These are phyloP conservation scores for grape (Vitis vinifera) DNA, from an alignment of 164 flowering plant genomes.

Conservation along the genomic window DNA sequence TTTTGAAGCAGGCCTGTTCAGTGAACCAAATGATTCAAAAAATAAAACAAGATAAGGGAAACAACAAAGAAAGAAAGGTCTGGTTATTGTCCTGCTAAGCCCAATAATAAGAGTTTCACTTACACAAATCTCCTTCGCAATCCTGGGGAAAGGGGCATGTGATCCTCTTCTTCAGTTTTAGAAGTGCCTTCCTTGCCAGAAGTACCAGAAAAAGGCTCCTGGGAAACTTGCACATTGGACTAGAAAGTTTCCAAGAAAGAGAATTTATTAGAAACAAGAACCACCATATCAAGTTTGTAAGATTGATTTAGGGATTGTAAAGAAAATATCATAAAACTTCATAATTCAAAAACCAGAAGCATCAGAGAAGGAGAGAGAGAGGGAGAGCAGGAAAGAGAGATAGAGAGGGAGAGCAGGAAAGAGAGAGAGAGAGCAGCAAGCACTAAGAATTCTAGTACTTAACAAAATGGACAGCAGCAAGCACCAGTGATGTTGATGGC, in stretches of 20 bases:
- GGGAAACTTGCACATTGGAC: constrained; percentile 31
- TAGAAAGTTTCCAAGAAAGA: constrained; percentile 13
- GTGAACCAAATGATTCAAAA: constrained; percentile 6
- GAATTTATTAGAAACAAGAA: background rate
- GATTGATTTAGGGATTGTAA: too few relatives aligned
- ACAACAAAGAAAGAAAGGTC: background rate
- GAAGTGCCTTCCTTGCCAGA: constrained; percentile 27
- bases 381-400: too few relatives aligned
- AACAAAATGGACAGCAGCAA: too few relatives aligned
- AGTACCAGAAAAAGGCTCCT: constrained; percentile 23
- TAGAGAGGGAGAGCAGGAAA: too few relatives aligned
- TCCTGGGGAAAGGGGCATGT: constrained; percentile 39
- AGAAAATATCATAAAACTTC: too few relatives aligned
- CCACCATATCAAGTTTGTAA: background rate
- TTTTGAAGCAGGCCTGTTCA: constrained; percentile 37
- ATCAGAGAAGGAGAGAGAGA: too few relatives aligned
- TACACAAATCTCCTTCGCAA: constrained; percentile 61
- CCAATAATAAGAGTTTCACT: constrained; percentile 17
- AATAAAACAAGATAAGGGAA: background rate
- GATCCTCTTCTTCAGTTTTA: constrained; percentile 29
- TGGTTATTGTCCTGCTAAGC: background rate
- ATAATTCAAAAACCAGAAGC: too few relatives aligned
- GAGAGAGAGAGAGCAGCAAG: too few relatives aligned
- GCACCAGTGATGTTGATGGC: too few relatives aligned
- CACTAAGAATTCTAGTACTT: too few relatives aligned